Evolutionary conservation across 140 eudicot genomes (phyloP), one percentile per base, ranked within the genome.

Genomic region (Bidens hawaiensis): DNA sequence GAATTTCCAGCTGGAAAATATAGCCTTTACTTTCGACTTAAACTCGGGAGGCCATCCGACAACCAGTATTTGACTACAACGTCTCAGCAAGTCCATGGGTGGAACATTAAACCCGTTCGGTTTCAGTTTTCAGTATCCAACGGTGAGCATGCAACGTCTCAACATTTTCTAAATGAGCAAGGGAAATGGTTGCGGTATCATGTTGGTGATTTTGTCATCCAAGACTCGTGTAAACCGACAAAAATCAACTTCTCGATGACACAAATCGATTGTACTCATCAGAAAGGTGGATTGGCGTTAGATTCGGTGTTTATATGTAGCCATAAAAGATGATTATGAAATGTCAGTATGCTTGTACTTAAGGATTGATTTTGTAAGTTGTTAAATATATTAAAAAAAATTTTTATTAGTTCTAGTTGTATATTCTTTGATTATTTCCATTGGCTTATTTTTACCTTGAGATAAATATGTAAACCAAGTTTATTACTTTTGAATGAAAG

Each of bases 201-300:
- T 57, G 97, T 78, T 14, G 95, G 97, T 13, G 86, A 89, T 76
- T 89, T 85, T 49, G 55, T 60, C 1, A 80, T 80, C 6, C 66
- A 71, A 12, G 55, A 84, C 48, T 73, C 88, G 23, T 43, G 41
- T 48, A 53, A 8, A 1, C 68, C 74, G 0, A 78, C 85, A 13
- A 79, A 73, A 60, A 58, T 89, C 53, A 85, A 85, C 65, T 89
- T 77, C 60, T 85, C 84, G 0, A 77, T 89, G 95, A 64, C 83
- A 49, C 97, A 89, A 40, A 89, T 89, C 41, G 97, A 88, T 63
- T 85, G 94, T 61, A 85, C 96, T 48, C 96, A 88, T 60, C 75
- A 81, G n/a, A 88, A 88, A 80, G 90, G 86, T 59, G 96, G 96
- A 19, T 77, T 88, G 47, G 83, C 85, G 18, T 64, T 85, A 27